A percentile compares a stretch with the other conserved stretches of the same genome.
These are phyloP conservation scores for Elaphomyces granulatus DNA, from an alignment of 495 filamentous ascomycete genomes.

Conservation along the genomic window DNA sequence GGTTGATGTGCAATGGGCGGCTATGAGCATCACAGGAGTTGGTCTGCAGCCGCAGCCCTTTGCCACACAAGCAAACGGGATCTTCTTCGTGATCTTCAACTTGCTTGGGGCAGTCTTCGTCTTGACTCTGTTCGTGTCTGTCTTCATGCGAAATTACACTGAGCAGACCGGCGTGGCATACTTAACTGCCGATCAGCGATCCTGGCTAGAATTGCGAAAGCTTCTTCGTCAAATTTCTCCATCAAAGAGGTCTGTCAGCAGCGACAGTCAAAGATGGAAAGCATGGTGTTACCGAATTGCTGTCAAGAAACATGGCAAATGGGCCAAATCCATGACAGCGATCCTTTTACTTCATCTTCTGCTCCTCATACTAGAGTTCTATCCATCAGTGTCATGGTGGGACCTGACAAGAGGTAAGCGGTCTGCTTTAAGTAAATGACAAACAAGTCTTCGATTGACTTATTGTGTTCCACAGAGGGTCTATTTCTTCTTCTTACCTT, in stretches of 20 bases:
- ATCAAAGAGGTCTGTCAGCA: constrained; percentile 69
- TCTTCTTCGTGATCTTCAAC: constrained; percentile 96
- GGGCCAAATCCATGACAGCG: constrained; percentile 68
- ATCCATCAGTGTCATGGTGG: constrained; percentile 54
- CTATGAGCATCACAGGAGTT: constrained; percentile 65
- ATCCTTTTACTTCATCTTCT: constrained; percentile 72
- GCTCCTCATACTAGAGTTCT: constrained; percentile 74
- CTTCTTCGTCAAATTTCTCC: constrained; percentile 85
- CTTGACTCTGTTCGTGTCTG: constrained; percentile 92
- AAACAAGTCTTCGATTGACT: too few relatives aligned
- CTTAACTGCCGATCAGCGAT: constrained; percentile 89
- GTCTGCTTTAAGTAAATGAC: too few relatives aligned
- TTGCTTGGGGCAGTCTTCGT: constrained; percentile 94
- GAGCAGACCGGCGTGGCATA: constrained; percentile 97
- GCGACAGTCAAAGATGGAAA: constrained; percentile 59
- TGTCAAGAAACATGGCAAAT: constrained; percentile 85
- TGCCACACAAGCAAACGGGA: constrained; percentile 63
- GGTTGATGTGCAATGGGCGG: constrained; percentile 77
- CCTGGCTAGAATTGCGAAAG: constrained; percentile 93
- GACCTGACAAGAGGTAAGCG: constrained; percentile 41
- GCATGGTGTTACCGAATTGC: constrained; percentile 90
- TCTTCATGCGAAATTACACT: constrained; percentile 99
- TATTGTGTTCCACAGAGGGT: constrained; percentile 38
- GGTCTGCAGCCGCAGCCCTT: constrained; percentile 54
- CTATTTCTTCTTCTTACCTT: constrained; percentile 76